Evolutionary conservation across 2,329 filamentous ascomycete genomes (phyloP), one percentile per base, ranked within the genome.

Genomic region (Botrytis deweyae): DNA sequence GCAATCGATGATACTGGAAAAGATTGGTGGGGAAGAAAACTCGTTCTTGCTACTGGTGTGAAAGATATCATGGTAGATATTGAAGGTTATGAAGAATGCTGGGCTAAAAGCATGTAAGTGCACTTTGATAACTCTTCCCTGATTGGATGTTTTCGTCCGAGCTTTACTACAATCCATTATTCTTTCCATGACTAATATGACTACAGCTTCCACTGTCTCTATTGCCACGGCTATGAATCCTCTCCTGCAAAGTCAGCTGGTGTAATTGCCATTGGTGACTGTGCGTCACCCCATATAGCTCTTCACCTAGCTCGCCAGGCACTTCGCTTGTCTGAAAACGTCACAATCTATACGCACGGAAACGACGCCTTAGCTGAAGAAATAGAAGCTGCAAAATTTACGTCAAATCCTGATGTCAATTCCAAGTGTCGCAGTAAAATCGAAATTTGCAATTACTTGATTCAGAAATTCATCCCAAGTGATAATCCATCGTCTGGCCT

Each of bases 1-100:
- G 80, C 82, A 16, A 77, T 75, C 4, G 88, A 89, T 74, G 81
- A 78, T 1, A 52, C 81, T 0, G 87, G 86, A 0, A 77, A 80
- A 4, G 78, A 77, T 0, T 90, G 85, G 77, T 76, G 80, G 20
- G 88, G 88, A 0, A 83, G 83, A 66, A 90, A 88, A 75, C 72
- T 91, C 2, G 85, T 88, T 0, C 80, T 91, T 0, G 88, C 87
- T 0, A 88, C 82, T 0, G 89, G 89, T 0, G 83, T 87, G 0
- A 80, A 78, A 42, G 89, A 91, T 76, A 76, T 87, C 0, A 78
- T 86, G 46, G 46, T 86, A 0, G 82, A 85, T n/a, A 85, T 90
- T 2, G 78, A 83, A 3, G 89, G 89, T 0, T 91, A 88, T 75
- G 82, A 77, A 0, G 85, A 89, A 58, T 87, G 86, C 73, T 91